phyloP scores from a whole-genome alignment of 305 asterid species.

The Nicotiana rustica region DNA sequence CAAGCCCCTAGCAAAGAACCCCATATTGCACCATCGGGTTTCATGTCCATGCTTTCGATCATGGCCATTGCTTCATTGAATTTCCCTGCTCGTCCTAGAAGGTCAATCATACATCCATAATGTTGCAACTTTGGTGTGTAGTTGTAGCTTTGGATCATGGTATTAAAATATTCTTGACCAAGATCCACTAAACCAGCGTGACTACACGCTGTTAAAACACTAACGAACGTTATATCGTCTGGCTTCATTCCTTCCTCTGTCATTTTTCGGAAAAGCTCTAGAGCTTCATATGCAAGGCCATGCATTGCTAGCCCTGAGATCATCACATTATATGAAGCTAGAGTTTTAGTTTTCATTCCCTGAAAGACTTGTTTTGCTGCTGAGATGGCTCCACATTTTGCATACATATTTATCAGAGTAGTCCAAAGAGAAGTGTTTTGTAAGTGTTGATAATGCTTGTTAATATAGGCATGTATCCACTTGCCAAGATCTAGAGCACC shows the following conservation, averaged over 20 bases:
- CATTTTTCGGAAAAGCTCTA: conserved; percentile 66
- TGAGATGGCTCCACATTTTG: conserved; percentile 69
- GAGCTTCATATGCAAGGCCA: conserved; percentile 59
- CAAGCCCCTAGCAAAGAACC: conserved; percentile 76
- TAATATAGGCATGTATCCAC: conserved; percentile 68
- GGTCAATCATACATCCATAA: conserved; percentile 76
- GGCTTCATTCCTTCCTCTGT: conserved; percentile 49
- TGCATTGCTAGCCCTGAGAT: conserved; percentile 77
- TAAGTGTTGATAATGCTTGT: conserved; percentile 50
- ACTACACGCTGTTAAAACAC: conserved; percentile 70
- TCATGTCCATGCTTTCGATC: conserved; percentile 53
- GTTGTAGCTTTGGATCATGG: conserved; percentile 53
- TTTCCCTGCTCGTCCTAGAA: conserved; percentile 61
- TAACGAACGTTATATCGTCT: conserved; percentile 66
- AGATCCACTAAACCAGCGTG: conserved; percentile 68
- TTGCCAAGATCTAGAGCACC: conserved; percentile 77
- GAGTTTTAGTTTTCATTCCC: conserved; percentile 47
- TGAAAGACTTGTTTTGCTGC: conserved; percentile 64
- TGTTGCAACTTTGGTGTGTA: conserved; percentile 63
- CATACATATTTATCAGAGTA: conserved; percentile 69
- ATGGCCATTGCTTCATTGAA: conserved; percentile 64
- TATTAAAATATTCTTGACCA: conserved; percentile 57
- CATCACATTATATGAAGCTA: conserved; percentile 75
- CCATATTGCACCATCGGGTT: conserved; percentile 75
- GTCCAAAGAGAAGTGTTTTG: conserved; percentile 65